A percentile compares a stretch with the other conserved stretches of the same genome.
These are phyloP conservation scores for Nemania sp. DNA, from an alignment of 2,329 filamentous ascomycete species.

Conservation along the genomic window DNA sequence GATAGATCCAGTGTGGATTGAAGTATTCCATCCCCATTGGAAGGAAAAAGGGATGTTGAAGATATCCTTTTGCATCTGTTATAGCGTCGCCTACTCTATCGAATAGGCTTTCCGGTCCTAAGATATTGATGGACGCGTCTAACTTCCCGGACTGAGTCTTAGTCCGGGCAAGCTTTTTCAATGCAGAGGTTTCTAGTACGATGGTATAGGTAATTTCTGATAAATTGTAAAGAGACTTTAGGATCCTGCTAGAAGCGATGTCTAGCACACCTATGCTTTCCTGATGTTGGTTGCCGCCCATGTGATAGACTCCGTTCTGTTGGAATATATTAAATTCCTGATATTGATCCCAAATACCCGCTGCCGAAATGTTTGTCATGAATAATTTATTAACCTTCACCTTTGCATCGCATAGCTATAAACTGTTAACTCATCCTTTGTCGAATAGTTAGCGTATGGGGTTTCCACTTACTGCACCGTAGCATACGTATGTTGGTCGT, in stretches of 20 bases:
- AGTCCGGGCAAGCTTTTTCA: not conserved
- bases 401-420: slow-evolving; percentile 25
- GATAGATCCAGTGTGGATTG: slow-evolving; percentile 28
- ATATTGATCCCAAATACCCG: slow-evolving; percentile 14
- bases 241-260: slow-evolving; percentile 7
- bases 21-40: slow-evolving; percentile 6
- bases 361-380: not conserved
- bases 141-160: not conserved
- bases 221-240: not conserved
- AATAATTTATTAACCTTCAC: slow-evolving; percentile 7
- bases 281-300: not conserved
- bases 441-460: not conserved
- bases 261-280: slow-evolving; percentile 14
- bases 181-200: not conserved
- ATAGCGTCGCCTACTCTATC: slow-evolving; percentile 20
- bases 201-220: slow-evolving; percentile 2
- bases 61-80: slow-evolving; percentile 1
- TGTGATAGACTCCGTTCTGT: slow-evolving; percentile 1
- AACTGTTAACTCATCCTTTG: not conserved
- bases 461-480: slow-evolving; percentile 21
- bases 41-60: slow-evolving; percentile 29
- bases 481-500: slow-evolving; percentile 5
- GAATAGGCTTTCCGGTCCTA: slow-evolving; percentile 15
- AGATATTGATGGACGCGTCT: slow-evolving; percentile 22
- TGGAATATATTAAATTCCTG: slow-evolving; percentile 14